Evolutionary conservation across 495 filamentous ascomycete species (phyloP).

Genomic region (Patellaria atrata): DNA sequence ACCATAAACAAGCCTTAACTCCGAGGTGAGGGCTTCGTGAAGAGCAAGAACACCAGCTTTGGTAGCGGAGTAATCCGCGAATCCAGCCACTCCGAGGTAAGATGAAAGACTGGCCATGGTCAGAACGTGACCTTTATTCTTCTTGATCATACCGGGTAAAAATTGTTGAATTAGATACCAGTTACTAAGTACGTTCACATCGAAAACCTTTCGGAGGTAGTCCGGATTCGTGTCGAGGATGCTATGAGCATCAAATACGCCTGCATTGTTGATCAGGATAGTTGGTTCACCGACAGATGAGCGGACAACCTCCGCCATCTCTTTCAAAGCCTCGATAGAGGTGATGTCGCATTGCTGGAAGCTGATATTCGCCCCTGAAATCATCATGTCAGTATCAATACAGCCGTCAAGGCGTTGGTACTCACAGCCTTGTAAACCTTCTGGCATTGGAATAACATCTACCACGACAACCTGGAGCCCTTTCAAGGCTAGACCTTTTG

Average conservation of each 20-base stretch:
- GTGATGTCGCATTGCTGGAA: constrained; percentile 41
- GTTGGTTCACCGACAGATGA: constrained; percentile 35
- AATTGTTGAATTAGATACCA: constrained; percentile 45
- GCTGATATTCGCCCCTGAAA: no score
- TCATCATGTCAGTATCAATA: no score
- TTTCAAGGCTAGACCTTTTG: constrained; percentile 31
- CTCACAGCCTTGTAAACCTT: constrained; percentile 14
- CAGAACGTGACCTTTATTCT: constrained; percentile 47
- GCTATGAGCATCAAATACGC: constrained; percentile 30
- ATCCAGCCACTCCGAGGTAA: constrained; percentile 35
- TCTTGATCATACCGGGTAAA: constrained; percentile 43
- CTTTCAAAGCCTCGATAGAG: constrained; percentile 30
- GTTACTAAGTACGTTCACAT: constrained; percentile 46
- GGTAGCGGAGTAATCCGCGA: constrained; percentile 40
- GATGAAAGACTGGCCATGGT: constrained; percentile 41
- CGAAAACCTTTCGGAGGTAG: constrained; percentile 37
- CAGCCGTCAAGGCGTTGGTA: neutral
- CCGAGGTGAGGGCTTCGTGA: constrained; percentile 31
- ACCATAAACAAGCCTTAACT: constrained; percentile 23
- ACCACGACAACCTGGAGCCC: constrained; percentile 37
- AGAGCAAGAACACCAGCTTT: constrained; percentile 44
- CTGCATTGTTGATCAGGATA: constrained; percentile 49
- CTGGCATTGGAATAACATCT: constrained; percentile 15
- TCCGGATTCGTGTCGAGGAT: constrained; percentile 36
- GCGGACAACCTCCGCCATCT: constrained; percentile 31